phyloP scores from a whole-genome alignment of 805 yeast genomes.

The Saccharomycopsis selenospora region DNA sequence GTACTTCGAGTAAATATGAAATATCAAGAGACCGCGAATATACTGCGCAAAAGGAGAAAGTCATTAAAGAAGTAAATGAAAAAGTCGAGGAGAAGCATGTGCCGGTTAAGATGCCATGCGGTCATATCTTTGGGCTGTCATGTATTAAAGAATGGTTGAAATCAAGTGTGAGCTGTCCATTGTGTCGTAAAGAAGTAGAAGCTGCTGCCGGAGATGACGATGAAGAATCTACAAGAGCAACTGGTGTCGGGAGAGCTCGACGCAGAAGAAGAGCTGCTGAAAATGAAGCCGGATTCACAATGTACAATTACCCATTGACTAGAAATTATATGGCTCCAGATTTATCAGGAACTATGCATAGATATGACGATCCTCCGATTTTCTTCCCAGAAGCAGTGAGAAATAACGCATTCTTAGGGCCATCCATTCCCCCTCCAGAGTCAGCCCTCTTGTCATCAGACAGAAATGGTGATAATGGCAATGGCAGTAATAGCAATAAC shows the following conservation, averaged over 20 bases:
- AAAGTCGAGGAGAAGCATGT: constrained; percentile 37
- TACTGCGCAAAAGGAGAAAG: neutral
- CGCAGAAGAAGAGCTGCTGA: neutral
- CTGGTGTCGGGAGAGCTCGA: neutral
- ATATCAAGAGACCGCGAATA: constrained; percentile 10
- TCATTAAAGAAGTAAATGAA: neutral
- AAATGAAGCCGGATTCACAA: neutral
- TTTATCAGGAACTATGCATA: constrained; percentile 9
- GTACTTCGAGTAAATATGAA: neutral
- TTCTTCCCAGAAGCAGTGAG: constrained; percentile 11
- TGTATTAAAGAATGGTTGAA: constrained; percentile 83
- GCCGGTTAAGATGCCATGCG: constrained; percentile 75
- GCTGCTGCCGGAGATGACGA: neutral
- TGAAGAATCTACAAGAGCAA: no score
- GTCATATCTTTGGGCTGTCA: constrained; percentile 78
- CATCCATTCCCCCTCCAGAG: constrained; percentile 11
- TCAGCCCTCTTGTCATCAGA: neutral
- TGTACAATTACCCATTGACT: constrained; percentile 14
- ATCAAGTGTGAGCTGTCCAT: constrained; percentile 70
- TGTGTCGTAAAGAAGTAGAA: constrained; percentile 40
- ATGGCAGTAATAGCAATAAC: neutral
- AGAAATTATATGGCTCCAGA: constrained; percentile 11
- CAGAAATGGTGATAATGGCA: constrained; percentile 1
- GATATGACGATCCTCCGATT: constrained; percentile 11
- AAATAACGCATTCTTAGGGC: constrained; percentile 12